Base-by-base conservation (phyloP, 2,329 filamentous ascomycete genomes). In the Fusarium veterinarium region DNA sequence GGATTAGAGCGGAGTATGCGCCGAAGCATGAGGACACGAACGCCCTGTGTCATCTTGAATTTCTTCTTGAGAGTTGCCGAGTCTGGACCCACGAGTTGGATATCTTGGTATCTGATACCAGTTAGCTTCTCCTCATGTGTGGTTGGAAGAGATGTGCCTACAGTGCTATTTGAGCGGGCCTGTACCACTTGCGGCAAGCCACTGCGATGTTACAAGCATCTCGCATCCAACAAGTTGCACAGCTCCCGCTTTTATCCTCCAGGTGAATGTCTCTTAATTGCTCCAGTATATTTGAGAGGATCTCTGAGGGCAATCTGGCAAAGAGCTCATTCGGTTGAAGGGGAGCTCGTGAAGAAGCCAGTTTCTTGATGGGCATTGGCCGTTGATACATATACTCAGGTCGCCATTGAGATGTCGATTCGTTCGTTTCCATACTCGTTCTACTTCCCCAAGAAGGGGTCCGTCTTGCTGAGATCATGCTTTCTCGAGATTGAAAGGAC, bases 221-320 rank as follows among this genome's bases (percentile, higher is more conserved):
- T 53, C 90, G 84, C 88, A 90, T 90, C 87, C 88, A 91, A 78
- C 90, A 91, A 23, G 90, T 91, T 20, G 89, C 85, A 76, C 90
- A 91, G 78, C 88, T 90, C 38, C 81, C 80, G 70, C 85, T 87
- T 6, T 81, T 80, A 19, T 80, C 76, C 11, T 78, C 80, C 17
- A 91, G 76, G 75, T 92, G 90, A 19, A 85, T 77, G 41, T 83
- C 80, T 75, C 85, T 87, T 23, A 92, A 79, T 60, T 87, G 84
- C 42, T 83, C 83, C 38, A 91, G 75, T n/a, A 91, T 87, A 38
- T 89, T 80, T 57, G 86, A 83, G 49, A 91, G 78, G 4, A 91
- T 87, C 75, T 91, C 89, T n/a, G 85, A 85, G 0, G 90, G 89
- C 20, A 91, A 73, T 25, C 83, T 83, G n/a, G 83, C 83, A 65